Conservation (phyloP, 768 basidiomycete species). For the Pluteus cervinus region DNA sequence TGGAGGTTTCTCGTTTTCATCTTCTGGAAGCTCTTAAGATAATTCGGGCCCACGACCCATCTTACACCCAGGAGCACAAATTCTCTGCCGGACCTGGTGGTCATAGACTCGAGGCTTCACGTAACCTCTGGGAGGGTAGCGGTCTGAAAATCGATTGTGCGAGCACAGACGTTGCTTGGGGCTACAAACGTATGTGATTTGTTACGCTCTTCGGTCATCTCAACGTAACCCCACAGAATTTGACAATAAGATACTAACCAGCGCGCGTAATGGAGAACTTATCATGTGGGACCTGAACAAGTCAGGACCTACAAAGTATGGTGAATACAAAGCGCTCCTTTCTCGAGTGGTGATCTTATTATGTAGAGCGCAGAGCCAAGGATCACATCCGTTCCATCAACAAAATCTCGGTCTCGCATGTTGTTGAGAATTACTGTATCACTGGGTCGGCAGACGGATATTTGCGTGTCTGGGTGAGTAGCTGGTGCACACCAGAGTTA, state of each 20-base stretch:
- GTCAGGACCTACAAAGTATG: conserved; percentile 60
- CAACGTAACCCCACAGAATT: conserved; percentile 38
- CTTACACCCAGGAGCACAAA: conserved; percentile 39
- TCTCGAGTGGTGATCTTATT: conserved; percentile 1
- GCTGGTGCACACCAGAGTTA: background rate
- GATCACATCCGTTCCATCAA: conserved; percentile 73
- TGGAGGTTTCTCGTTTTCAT: background rate
- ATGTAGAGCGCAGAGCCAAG: conserved; percentile 55
- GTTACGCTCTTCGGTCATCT: background rate
- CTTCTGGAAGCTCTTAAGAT: conserved; percentile 47
- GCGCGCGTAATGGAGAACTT: conserved; percentile 75
- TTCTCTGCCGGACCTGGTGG: conserved; percentile 52
- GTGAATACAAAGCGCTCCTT: conserved; percentile 29
- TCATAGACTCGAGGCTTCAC: conserved; percentile 61
- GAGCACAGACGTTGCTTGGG: conserved; percentile 80
- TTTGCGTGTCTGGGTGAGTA: conserved; percentile 70
- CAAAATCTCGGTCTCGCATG: conserved; percentile 59
- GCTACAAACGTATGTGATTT: conserved; percentile 47
- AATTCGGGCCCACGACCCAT: conserved; percentile 37
- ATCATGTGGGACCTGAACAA: conserved; percentile 81
- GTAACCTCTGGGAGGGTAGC: conserved; percentile 74
- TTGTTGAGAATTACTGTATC: conserved; percentile 65
- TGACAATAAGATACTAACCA: conserved; percentile 73
- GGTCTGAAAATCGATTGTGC: conserved; percentile 76
- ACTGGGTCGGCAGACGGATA: conserved; percentile 80